phyloP scores from a whole-genome alignment of 208 protist genomes.

The Leishmania martiniquensis region DNA sequence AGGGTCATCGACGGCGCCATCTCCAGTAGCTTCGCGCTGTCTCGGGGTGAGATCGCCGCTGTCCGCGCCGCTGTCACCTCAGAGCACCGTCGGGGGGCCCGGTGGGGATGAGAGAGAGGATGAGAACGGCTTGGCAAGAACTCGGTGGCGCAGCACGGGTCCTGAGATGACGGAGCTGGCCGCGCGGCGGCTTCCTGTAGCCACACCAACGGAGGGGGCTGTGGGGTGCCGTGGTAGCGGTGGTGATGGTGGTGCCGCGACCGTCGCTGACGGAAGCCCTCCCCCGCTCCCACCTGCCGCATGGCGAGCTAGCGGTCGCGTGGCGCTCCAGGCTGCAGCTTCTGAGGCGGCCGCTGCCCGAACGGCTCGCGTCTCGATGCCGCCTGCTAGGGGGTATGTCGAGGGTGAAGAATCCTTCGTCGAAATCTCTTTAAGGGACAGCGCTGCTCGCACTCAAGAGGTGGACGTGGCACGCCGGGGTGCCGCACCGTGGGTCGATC shows the following conservation, averaged over 20 bases:
- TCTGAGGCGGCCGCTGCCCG: neutral
- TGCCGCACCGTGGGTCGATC: neutral
- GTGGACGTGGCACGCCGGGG: neutral
- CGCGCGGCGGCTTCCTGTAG: neutral
- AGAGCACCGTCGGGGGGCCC: neutral
- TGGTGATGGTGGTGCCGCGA: neutral
- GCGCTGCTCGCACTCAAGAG: neutral
- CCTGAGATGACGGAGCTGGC: neutral
- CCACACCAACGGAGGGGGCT: neutral
- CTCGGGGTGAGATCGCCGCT: neutral
- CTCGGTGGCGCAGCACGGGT: neutral
- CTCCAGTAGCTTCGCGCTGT: neutral
- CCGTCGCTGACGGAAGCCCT: constrained; percentile 9
- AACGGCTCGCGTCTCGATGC: neutral
- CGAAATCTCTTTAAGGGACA: neutral
- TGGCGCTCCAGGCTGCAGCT: neutral
- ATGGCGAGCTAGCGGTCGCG: neutral
- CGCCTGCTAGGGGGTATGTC: too few species aligned
- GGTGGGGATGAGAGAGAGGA: neutral
- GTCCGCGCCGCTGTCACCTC: neutral
- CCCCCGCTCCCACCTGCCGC: constrained; percentile 25
- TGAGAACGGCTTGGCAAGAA: neutral
- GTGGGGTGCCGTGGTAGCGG: neutral
- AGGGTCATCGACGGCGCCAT: neutral
- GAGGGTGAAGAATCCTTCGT: neutral